Evolutionary conservation across 257 asterid genomes (phyloP), one percentile per base, ranked within the genome.

Genomic region (Paraleonurus japonicus): DNA sequence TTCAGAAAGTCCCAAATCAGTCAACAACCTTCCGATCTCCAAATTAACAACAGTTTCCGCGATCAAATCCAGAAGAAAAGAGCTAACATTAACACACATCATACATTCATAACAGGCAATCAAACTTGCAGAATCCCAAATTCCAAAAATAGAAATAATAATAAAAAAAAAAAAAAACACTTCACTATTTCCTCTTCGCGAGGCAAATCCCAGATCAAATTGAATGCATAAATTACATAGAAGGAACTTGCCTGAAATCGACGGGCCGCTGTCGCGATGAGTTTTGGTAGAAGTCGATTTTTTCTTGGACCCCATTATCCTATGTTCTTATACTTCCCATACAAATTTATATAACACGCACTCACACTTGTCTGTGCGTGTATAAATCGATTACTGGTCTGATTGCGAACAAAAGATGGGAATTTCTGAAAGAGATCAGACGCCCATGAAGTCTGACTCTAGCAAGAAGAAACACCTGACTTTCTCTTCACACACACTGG

Each of bases 231-330:
- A 41, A 58, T 13, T 13, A 51, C 43, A 43, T 13, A 58, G 12
- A 19, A 51, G 23, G 0, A 63, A 53, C 79, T 73, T 69, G 74
- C 86, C 86, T 71, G 85, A 80, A 79, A 75, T 77, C 77, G 81
- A 43, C 68, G 66, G 28, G 77, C 78, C 63, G 35, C 81, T 64
- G 27, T 70, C 61, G 67, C 65, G 70, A 61, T 53, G 58, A 45
- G 19, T 74, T 12, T 51, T 73, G 74, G 45, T 43, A 43, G 84
- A 78, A 30, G 15, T 80, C 65, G 80, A 67, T 33, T 70, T 78
- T 39, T 67, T 72, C 75, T 70, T 82, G 37, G 82, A 70, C 53
- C 77, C 72, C 87, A 76, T 79, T 58, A 1, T 48, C 16, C 76
- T 73, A 69, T 48, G 53, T 15, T 61, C 68, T 19, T 68, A 26